These are phyloP conservation scores for Leccinum sublutescens DNA, from an alignment of 768 basidiomycete species.

Conservation along the genomic window DNA sequence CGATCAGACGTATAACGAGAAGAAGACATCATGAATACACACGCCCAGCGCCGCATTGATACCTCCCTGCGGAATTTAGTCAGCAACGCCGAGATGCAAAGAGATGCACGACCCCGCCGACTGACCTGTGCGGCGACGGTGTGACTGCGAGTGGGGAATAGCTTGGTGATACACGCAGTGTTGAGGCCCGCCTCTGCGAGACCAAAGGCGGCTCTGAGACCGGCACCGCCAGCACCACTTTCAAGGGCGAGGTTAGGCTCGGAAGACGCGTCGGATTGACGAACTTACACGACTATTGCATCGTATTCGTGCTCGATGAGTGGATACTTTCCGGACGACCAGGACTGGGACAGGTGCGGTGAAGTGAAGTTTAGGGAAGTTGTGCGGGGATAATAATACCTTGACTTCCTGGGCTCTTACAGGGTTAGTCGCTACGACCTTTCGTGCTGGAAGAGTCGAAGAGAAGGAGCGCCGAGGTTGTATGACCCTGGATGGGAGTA, in stretches of 20 bases:
- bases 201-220: conserved; percentile 97
- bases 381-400: conserved; percentile 40
- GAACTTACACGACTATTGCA: conserved; percentile 94
- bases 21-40: conserved; percentile 29
- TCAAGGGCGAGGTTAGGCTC: conserved; percentile 13
- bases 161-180: conserved; percentile 98
- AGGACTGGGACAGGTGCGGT: conserved; percentile 44
- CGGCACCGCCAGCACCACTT: conserved; percentile 97
- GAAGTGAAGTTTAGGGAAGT: not conserved
- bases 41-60: conserved; percentile 97
- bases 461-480: conserved; percentile 62
- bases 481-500: conserved; percentile 36
- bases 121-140: conserved; percentile 95
- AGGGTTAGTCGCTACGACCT: conserved; percentile 68
- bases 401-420: conserved; percentile 81
- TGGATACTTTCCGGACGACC: conserved; percentile 88
- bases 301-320: conserved; percentile 99
- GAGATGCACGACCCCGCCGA: conserved; percentile 1
- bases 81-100: conserved; percentile 5
- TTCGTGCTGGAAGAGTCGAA: conserved; percentile 55
- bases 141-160: conserved; percentile 98
- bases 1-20: conserved; percentile 6
- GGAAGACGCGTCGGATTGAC: not conserved
- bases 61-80: conserved; percentile 63
- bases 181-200: conserved; percentile 98